Evolutionary conservation across 495 filamentous ascomycete genomes (phyloP).

Genomic region (Cairneyella variabilis): DNA sequence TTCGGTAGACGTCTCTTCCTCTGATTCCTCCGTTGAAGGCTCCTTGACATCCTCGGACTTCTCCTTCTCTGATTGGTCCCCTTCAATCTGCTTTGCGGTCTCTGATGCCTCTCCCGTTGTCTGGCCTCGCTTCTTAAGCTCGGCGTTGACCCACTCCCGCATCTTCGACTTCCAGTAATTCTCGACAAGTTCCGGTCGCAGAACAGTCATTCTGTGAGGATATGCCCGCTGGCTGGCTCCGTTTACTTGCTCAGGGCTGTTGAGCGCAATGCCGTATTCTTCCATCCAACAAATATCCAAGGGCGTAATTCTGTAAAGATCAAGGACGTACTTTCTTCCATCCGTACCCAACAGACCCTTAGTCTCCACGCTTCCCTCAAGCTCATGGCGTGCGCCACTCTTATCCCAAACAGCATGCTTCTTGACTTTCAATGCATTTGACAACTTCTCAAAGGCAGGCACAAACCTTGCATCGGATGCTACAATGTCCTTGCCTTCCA

Average conservation of each 20-base stretch:
- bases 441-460: constrained; percentile 83
- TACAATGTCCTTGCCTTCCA: constrained; percentile 94
- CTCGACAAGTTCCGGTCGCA: constrained; percentile 87
- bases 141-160: constrained; percentile 74
- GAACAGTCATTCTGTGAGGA: constrained; percentile 91
- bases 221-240: constrained; percentile 55
- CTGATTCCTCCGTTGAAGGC: constrained; percentile 18
- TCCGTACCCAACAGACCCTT: constrained; percentile 98
- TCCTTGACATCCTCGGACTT: constrained; percentile 25
- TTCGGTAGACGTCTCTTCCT: constrained; percentile 33
- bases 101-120: constrained; percentile 23
- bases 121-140: constrained; percentile 51
- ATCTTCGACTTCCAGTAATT: constrained; percentile 78
- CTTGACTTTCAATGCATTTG: constrained; percentile 82
- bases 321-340: constrained; percentile 93
- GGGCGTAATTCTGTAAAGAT: constrained; percentile 92
- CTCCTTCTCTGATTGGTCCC: constrained; percentile 10
- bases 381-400: constrained; percentile 80
- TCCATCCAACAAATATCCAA: constrained; percentile 90
- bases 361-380: constrained; percentile 95
- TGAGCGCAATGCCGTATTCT: constrained; percentile 43
- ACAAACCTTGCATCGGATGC: constrained; percentile 84
- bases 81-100: constrained; percentile 22
- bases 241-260: constrained; percentile 39
- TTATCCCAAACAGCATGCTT: constrained; percentile 98